Conservation (phyloP, 805 yeast genomes). For the Zygosaccharomyces lentus region DNA sequence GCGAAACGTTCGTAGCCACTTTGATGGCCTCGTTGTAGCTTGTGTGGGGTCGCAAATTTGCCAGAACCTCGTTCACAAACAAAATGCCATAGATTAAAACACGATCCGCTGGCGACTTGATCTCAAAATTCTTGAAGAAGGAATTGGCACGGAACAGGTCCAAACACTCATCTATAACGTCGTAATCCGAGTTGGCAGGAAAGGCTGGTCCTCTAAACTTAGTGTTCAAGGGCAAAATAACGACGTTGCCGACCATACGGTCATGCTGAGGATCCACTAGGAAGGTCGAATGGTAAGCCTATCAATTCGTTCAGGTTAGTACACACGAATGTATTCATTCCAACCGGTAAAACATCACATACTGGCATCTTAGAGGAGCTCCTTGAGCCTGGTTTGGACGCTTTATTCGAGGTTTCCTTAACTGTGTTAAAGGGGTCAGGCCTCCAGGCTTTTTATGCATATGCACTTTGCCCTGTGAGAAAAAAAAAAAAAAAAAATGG, state of each 20-base stretch:
- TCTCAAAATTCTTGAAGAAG: constrained; percentile 94
- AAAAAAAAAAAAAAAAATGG: background rate
- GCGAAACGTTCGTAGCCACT: constrained; percentile 73
- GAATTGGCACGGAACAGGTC: constrained; percentile 95
- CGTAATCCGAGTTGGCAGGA: constrained; percentile 72
- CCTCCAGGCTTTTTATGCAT: background rate
- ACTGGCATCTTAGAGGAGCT: background rate
- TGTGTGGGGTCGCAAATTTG: constrained; percentile 49
- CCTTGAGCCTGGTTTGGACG: background rate
- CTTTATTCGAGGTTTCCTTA: background rate
- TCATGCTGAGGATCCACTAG: constrained; percentile 55
- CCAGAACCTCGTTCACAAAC: constrained; percentile 79
- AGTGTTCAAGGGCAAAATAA: constrained; percentile 80
- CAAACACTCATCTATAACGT: constrained; percentile 83
- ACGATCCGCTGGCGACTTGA: constrained; percentile 92
- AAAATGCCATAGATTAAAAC: constrained; percentile 89
- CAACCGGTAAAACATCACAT: background rate
- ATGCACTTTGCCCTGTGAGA: background rate
- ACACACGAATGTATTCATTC: background rate
- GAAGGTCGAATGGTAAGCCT: constrained; percentile 80
- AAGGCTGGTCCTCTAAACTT: constrained; percentile 88
- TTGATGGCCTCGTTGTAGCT: constrained; percentile 57
- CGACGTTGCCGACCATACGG: constrained; percentile 72
- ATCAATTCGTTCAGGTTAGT: constrained; percentile 7
- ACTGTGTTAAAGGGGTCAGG: background rate